These are phyloP conservation scores for Amaranthus tricolor DNA, from an alignment of 179 eudicot genomes.

Conservation along the genomic window DNA sequence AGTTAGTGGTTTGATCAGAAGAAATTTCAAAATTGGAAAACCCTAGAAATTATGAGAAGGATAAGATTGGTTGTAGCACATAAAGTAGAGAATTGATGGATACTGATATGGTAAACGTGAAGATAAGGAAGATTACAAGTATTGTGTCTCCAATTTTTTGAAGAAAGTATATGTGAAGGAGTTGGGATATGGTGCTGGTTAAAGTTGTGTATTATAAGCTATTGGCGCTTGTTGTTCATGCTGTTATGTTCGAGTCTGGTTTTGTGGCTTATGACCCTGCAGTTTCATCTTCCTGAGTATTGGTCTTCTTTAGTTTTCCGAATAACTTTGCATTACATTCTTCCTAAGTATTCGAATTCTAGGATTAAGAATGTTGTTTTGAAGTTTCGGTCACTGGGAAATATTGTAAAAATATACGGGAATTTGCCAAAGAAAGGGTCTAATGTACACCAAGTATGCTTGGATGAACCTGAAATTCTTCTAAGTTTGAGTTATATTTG, in stretches of 20 bases:
- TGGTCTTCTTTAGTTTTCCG: constrained; percentile 59
- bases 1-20: constrained; percentile 16
- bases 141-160: constrained; percentile 71
- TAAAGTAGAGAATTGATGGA: constrained; percentile 3
- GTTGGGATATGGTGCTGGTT: constrained; percentile 51
- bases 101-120: constrained; percentile 23
- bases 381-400: constrained; percentile 74
- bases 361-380: constrained; percentile 45
- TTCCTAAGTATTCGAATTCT: constrained; percentile 41
- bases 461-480: constrained; percentile 57
- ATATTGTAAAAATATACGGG: constrained; percentile 55
- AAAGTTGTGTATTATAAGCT: constrained; percentile 54
- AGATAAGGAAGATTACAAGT: constrained; percentile 31
- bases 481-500: constrained; percentile 52
- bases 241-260: constrained; percentile 77
- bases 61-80: neutral
- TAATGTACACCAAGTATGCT: constrained; percentile 37
- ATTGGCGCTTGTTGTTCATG: constrained; percentile 73
- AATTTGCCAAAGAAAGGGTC: constrained; percentile 44
- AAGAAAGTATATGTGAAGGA: constrained; percentile 74
- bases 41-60: neutral
- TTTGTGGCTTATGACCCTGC: constrained; percentile 58
- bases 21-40: constrained; percentile 6
- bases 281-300: constrained; percentile 48
- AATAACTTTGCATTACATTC: constrained; percentile 57